Base-by-base conservation (phyloP, 768 basidiomycete genomes). In the Tricholomella constricta region DNA sequence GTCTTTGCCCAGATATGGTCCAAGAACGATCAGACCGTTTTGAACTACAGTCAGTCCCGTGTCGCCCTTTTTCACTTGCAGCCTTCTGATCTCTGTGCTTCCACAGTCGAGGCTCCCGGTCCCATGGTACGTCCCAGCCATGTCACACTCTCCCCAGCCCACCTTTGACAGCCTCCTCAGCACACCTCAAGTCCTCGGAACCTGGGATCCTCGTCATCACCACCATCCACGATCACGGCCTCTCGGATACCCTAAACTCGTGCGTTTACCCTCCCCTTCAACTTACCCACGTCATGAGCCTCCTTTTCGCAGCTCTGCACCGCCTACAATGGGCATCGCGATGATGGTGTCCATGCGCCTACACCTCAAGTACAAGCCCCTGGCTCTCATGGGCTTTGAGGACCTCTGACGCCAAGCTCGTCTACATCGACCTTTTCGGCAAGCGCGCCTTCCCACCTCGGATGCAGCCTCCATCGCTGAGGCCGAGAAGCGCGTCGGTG, bases 301-400 rank as follows among this genome's bases (percentile, higher is more conserved):
- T 27, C 19, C 29, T 31, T 6, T 35, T 17, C 34, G 22, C 49
- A 87, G 85, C 78, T 89, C 54, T 84, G 84, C 35, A 74, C 78
- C n/a, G 81, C 76, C 8, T 89, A 80, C 71, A 81, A n/a, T 84
- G 70, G 87, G 88, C 57, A 70, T 93, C 63, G 88, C 85, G 45
- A 91, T 93, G 87, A 94, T 95, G 89, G 79, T 65, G 52, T 88
- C 94, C 79, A 85, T 98, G 77, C 96, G 98, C 75, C 56, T 89
- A 47, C 98, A 98, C 82, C 77, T 98, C 75, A 85, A 90, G 69
- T 98, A 91, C 81, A 95, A 96, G 66, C 96, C 96, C 6, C 83
- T 98, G 70, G 83, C 83, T 11, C 81, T 99, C 60, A 97, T 96
- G 93, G 91, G 91, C n/a, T 51, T 97, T 64, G 98, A 99, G 78